Conservation (phyloP, 257 asterid genomes). For the Solanum okadae region DNA sequence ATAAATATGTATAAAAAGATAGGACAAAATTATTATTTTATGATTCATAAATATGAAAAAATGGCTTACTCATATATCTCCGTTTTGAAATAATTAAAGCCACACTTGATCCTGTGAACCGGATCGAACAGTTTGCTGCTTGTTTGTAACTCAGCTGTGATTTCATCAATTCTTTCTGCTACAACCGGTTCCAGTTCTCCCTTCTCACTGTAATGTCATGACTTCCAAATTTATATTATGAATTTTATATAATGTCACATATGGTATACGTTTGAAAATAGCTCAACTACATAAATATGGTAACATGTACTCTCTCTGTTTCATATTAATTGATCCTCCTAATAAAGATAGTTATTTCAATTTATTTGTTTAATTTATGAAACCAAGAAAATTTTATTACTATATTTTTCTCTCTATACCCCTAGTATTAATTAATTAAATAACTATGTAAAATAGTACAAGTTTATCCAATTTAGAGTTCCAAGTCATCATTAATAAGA, state of each 20-base stretch:
- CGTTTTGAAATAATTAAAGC: conserved; percentile 61
- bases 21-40: background rate
- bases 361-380: background rate
- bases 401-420: background rate
- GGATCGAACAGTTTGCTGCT: conserved; percentile 21
- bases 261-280: background rate
- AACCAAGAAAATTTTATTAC: no score
- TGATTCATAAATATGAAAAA: background rate
- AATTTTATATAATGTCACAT: background rate
- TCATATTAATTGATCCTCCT: background rate
- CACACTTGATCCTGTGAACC: conserved; percentile 55
- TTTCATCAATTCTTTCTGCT: conserved; percentile 54
- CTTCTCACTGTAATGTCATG: conserved; percentile 48
- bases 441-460: no score
- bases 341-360: background rate
- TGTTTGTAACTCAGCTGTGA: conserved; percentile 52
- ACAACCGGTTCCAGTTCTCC: conserved; percentile 63
- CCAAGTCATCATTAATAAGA: no score
- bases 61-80: conserved; percentile 73
- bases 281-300: background rate
- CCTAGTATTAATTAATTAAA: no score
- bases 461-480: no score
- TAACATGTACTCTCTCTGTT: background rate
- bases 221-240: background rate
- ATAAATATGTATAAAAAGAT: background rate